Conservation (phyloP, 1,284 basidiomycete genomes). For the Leccinum glutinopallens region DNA sequence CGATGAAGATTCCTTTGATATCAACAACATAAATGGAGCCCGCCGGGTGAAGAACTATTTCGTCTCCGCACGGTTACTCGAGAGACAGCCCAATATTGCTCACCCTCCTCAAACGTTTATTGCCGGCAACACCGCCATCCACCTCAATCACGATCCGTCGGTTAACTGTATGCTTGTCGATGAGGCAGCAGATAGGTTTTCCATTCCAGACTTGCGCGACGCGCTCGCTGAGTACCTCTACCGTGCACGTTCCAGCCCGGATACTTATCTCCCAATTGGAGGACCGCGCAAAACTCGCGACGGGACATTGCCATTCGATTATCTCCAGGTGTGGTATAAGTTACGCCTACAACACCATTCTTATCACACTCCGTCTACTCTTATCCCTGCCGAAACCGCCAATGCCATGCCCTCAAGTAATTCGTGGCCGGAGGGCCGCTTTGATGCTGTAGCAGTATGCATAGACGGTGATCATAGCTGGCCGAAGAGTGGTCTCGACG, state of each 20-base stretch:
- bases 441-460: not conserved
- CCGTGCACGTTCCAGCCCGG: not conserved
- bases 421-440: not conserved
- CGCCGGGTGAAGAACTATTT: not conserved
- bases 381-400: not conserved
- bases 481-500: slow-evolving; percentile 1
- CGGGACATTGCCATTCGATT: not conserved
- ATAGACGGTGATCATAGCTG: not conserved
- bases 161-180: slow-evolving; percentile 1
- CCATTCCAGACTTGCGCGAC: not conserved
- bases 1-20: not conserved
- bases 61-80: not conserved
- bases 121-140: not conserved
- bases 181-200: not conserved
- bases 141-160: not conserved
- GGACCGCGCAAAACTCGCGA: not conserved
- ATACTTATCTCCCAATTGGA: not conserved
- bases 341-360: slow-evolving; percentile 1
- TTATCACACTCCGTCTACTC: slow-evolving; percentile 1
- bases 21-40: not conserved
- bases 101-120: not conserved
- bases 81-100: not conserved
- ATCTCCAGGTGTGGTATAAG: slow-evolving; percentile 1
- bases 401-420: not conserved
- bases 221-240: not conserved